phyloP scores from a whole-genome alignment of 2,329 filamentous ascomycete genomes.

The Hirsutella thompsonii region DNA sequence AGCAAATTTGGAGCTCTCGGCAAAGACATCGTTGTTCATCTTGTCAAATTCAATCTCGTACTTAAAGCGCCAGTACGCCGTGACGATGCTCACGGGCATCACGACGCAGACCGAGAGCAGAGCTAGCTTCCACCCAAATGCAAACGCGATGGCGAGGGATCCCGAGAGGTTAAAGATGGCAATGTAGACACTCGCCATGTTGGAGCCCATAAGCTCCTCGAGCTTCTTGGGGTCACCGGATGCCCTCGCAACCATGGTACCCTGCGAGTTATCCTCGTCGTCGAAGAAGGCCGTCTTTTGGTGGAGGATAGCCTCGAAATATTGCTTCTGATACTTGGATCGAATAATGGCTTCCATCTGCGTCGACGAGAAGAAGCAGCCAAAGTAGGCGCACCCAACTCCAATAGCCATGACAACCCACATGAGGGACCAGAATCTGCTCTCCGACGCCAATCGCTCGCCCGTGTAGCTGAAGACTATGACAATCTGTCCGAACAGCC shows the following conservation, averaged over 20 bases:
- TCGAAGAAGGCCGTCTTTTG: slow-evolving; percentile 51
- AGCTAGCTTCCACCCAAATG: slow-evolving; percentile 66
- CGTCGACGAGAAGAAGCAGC: slow-evolving; percentile 23
- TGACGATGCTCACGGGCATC: slow-evolving; percentile 33
- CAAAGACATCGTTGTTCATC: slow-evolving; percentile 55
- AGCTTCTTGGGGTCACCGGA: slow-evolving; percentile 45
- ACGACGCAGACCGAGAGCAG: slow-evolving; percentile 53
- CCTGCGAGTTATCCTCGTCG: slow-evolving; percentile 43
- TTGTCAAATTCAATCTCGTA: slow-evolving; percentile 56
- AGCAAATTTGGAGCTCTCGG: slow-evolving; percentile 61
- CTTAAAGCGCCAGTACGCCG: slow-evolving; percentile 37
- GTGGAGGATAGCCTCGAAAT: slow-evolving; percentile 45
- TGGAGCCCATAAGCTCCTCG: slow-evolving; percentile 49
- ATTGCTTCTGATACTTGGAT: slow-evolving; percentile 43
- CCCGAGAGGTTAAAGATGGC: slow-evolving; percentile 54
- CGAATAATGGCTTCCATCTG: slow-evolving; percentile 34
- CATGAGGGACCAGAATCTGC: slow-evolving; percentile 54
- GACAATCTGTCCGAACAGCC: slow-evolving; percentile 41
- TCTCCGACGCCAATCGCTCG: slow-evolving; percentile 22
- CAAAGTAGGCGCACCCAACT: slow-evolving; percentile 39
- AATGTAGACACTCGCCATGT: slow-evolving; percentile 49
- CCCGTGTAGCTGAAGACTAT: slow-evolving; percentile 29
- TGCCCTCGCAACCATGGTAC: slow-evolving; percentile 44
- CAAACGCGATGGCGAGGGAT: slow-evolving; percentile 52
- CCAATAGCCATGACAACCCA: slow-evolving; percentile 45